Evolutionary conservation across 202 grass and related monocot species (phyloP), one percentile per base, ranked within the genome.

Genomic region (Carex arenaria): DNA sequence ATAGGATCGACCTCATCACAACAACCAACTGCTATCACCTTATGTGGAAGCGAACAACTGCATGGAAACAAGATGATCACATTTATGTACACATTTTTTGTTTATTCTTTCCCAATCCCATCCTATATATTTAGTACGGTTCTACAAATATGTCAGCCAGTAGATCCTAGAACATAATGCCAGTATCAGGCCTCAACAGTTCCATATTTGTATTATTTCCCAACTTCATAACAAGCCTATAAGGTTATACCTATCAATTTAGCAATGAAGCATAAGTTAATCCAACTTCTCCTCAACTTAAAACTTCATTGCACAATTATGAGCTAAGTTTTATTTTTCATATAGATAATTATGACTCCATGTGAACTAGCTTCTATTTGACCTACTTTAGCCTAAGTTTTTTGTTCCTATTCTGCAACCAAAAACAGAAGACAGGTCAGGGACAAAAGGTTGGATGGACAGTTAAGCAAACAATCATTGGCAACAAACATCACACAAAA

Each of bases 41-140:
- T 98, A 78, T 93, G 90, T 80, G 96, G 96, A 89, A 98, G 89
- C 86, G 93, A 94, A 79, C 89, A 92, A 83, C 96, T 95, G 86
- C 84, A 85, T 65, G 63, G 83, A 54, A 90, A 15, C 67, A 85
- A 54, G 14, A 53, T 3, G 53, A 40, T 60, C 31, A 60, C 30
- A 78, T 77, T 59, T 12, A 47, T 47, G 38, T 59, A 77, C 49
- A 57, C 15, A 32, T 78, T 59, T 38, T 19, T 36, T 78, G 3
- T 60, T 60, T 19, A 20, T 59, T 78, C 8, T 78, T 78, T 60
- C 52, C 10, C n/a, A n/a, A 56, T n/a, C 14, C 10, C 30, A 38
- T 54, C 5, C 6, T 18, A 55, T 5, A 77, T 78, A 59, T 69
- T 78, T 60, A 28, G 53, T 78, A 57, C 26, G 32, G 9, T 38